Conservation (phyloP, 2,329 filamentous ascomycete species). For the Aureobasidium sp. region DNA sequence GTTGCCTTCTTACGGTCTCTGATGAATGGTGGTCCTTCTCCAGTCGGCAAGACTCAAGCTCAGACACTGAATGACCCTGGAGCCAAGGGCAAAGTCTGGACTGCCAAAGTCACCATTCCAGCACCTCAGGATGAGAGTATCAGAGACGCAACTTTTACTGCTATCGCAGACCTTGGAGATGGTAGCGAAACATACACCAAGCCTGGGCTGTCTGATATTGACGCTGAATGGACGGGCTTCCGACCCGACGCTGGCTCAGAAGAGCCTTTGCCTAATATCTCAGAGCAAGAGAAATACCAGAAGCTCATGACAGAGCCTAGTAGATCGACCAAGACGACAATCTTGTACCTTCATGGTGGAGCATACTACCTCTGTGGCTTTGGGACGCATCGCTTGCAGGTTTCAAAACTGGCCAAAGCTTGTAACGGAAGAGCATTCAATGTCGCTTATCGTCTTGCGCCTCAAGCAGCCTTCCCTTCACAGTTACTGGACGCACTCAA, state of each 20-base stretch:
- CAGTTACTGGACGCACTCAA: slow-evolving; percentile 66
- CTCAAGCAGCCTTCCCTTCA: slow-evolving; percentile 67
- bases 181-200: slow-evolving; percentile 35
- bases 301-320: slow-evolving; percentile 59
- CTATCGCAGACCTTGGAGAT: slow-evolving; percentile 50
- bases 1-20: slow-evolving; percentile 66
- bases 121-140: slow-evolving; percentile 44
- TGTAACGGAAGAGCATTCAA: slow-evolving; percentile 63
- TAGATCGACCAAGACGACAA: slow-evolving; percentile 50
- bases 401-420: slow-evolving; percentile 56
- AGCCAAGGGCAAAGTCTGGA: slow-evolving; percentile 75
- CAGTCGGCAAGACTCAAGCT: slow-evolving; percentile 58
- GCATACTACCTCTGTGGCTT: slow-evolving; percentile 69
- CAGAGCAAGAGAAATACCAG: slow-evolving; percentile 58
- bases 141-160: slow-evolving; percentile 51
- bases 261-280: slow-evolving; percentile 48
- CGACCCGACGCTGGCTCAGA: slow-evolving; percentile 47
- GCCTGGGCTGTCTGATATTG: slow-evolving; percentile 51
- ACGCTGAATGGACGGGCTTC: slow-evolving; percentile 73
- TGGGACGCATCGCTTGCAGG: slow-evolving; percentile 53
- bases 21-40: slow-evolving; percentile 42
- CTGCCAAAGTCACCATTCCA: slow-evolving; percentile 62
- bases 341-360: slow-evolving; percentile 72
- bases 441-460: slow-evolving; percentile 67
- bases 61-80: slow-evolving; percentile 56